Evolutionary conservation across 1,139 yeast genomes (phyloP), one percentile per base, ranked within the genome.

Genomic region (Torulaspora pretoriensis): DNA sequence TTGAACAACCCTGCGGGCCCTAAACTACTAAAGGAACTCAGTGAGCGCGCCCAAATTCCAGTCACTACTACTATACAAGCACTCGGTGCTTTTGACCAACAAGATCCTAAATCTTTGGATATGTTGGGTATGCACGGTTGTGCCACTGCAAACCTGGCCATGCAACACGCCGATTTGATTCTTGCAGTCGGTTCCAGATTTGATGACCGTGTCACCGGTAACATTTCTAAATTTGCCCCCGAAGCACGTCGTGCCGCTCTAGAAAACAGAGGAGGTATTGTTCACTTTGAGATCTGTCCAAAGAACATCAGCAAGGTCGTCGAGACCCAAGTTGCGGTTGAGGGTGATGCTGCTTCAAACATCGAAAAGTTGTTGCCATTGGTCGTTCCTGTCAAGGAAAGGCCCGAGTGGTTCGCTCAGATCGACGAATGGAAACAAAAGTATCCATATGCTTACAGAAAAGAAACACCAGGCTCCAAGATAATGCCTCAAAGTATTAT

Each of bases 111-210:
- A 69, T 82, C 97, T 25, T 72, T 92, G 55, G 96, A 90, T 68
- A 87, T 92, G 94, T 77, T 92, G 57, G 98, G 98, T 61, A 92
- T 92, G 98, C 98, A 92, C 69, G 98, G 98, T 54, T 77, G 82
- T 51, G 97, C 92, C 38, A 90, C 90, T 59, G 98, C 98, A 56
- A 92, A 92, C 73, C 68, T 86, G 59, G 95, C 97, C 38, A 83
- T 92, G 59, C 98, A 92, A 72, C 75, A 79, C 48, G 96, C 98
- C 34, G 98, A 92, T 69, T 73, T 92, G 60, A 87, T 92, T 63
- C 72, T 92, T 56, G 97, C 97, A 17, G 75, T 92, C 40, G 98
- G 98, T 64, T 96, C 97, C 35, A 80, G 98, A 67, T 92, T 92
- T 61, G 98, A 92, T 69, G 98, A 92, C 72, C 89, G 98, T 74